Conservation (phyloP, 805 yeast genomes). For the Lachancea quebecensis region DNA sequence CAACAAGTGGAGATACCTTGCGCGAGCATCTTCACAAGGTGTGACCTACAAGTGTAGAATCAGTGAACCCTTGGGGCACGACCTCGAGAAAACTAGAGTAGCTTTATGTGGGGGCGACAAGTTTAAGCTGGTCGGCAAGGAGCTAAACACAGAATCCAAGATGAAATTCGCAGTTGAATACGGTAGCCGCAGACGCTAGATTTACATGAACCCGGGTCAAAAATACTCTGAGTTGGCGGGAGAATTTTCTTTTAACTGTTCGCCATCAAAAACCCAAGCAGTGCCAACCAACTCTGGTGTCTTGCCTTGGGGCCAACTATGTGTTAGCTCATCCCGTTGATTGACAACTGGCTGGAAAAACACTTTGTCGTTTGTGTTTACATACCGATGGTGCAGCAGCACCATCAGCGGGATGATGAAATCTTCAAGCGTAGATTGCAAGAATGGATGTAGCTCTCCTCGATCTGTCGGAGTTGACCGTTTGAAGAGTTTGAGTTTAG, state of each 20-base stretch:
- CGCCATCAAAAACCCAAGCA: slow-evolving; percentile 20
- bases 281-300: slow-evolving; percentile 19
- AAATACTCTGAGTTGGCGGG: slow-evolving; percentile 1
- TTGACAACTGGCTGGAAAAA: slow-evolving; percentile 19
- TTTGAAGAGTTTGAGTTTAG: slow-evolving; percentile 2
- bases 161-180: slow-evolving; percentile 36
- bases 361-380: slow-evolving; percentile 26
- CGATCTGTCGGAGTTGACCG: not conserved
- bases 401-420: slow-evolving; percentile 25
- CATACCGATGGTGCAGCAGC: slow-evolving; percentile 24
- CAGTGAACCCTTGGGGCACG: slow-evolving; percentile 18
- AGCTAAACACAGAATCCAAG: slow-evolving; percentile 40
- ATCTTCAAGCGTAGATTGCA: slow-evolving; percentile 20
- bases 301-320: slow-evolving; percentile 24
- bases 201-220: not conserved
- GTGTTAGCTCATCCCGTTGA: slow-evolving; percentile 12
- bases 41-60: slow-evolving; percentile 21
- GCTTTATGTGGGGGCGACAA: slow-evolving; percentile 41
- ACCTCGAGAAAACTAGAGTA: slow-evolving; percentile 25
- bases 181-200: slow-evolving; percentile 9
- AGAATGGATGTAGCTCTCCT: slow-evolving; percentile 17
- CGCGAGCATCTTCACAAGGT: slow-evolving; percentile 17
- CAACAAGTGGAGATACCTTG: slow-evolving; percentile 11
- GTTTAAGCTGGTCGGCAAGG: slow-evolving; percentile 41
- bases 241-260: slow-evolving; percentile 1